phyloP scores from a whole-genome alignment of 1,284 basidiomycete species.

The Puccinia horiana region DNA sequence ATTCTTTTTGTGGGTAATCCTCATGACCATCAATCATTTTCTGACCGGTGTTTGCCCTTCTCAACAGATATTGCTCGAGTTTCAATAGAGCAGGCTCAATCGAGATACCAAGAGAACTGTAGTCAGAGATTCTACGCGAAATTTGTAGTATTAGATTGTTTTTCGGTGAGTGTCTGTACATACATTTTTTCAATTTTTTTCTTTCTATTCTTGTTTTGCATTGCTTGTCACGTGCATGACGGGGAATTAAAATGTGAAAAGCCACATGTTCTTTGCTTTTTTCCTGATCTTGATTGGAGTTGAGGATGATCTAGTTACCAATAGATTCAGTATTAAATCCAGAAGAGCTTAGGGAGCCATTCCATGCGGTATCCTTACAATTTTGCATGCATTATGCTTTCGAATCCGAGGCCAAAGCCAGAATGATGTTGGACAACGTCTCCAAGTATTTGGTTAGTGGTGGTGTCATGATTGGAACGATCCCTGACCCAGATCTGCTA shows the following conservation, averaged over 20 bases:
- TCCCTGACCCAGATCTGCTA: slow-evolving; percentile 79
- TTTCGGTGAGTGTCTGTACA: slow-evolving; percentile 62
- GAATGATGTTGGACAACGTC: slow-evolving; percentile 92
- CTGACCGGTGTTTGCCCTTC: neutral
- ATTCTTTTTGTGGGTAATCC: neutral
- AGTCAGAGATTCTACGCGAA: slow-evolving; percentile 69
- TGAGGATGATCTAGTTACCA: slow-evolving; percentile 62
- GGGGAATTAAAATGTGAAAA: slow-evolving; percentile 1
- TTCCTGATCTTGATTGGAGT: neutral
- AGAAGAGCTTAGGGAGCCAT: slow-evolving; percentile 65
- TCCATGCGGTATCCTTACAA: slow-evolving; percentile 95
- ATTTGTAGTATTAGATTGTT: slow-evolving; percentile 89
- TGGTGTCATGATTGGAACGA: slow-evolving; percentile 89
- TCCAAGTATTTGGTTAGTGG: slow-evolving; percentile 75
- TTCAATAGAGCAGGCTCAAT: slow-evolving; percentile 84
- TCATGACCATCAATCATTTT: neutral
- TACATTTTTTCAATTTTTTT: slow-evolving; percentile 27
- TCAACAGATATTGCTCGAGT: slow-evolving; percentile 76
- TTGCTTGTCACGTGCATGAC: neutral
- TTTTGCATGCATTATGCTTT: slow-evolving; percentile 99
- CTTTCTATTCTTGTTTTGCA: neutral
- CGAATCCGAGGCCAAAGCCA: slow-evolving; percentile 78
- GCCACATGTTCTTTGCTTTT: neutral
- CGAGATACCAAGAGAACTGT: slow-evolving; percentile 66
- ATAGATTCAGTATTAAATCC: slow-evolving; percentile 72